phyloP scores from a whole-genome alignment of 2,329 filamentous ascomycete genomes.

The Hortaea werneckii region DNA sequence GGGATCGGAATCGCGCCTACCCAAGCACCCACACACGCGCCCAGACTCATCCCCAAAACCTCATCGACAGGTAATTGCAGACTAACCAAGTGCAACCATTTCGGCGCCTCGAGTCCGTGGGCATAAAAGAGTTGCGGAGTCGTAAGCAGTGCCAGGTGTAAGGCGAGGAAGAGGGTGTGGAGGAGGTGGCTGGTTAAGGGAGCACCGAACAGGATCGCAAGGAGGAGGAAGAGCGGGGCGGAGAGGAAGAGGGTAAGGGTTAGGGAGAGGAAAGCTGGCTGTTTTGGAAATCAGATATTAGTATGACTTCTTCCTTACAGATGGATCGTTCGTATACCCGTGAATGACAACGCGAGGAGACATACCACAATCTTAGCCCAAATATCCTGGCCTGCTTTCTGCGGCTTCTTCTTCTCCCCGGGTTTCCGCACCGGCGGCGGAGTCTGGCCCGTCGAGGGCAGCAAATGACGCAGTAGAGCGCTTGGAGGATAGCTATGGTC shows the following conservation, averaged over 20 bases:
- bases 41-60: slow-evolving; percentile 71
- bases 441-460: slow-evolving; percentile 42
- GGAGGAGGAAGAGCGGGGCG: slow-evolving; percentile 46
- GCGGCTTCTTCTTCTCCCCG: slow-evolving; percentile 38
- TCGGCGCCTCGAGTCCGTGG: slow-evolving; percentile 62
- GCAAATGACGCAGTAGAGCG: slow-evolving; percentile 48
- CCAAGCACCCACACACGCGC: slow-evolving; percentile 75
- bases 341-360: slow-evolving; percentile 2
- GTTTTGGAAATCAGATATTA: not conserved
- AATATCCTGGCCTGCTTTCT: slow-evolving; percentile 43
- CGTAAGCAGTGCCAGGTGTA: slow-evolving; percentile 70
- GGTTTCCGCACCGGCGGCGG: slow-evolving; percentile 36
- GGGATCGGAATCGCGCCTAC: slow-evolving; percentile 90
- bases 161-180: slow-evolving; percentile 70
- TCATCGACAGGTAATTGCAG: slow-evolving; percentile 69
- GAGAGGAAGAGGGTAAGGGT: slow-evolving; percentile 46
- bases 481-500: slow-evolving; percentile 55
- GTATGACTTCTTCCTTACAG: not conserved
- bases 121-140: slow-evolving; percentile 76
- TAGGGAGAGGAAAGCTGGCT: slow-evolving; percentile 65
- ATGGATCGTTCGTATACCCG: too few relatives aligned
- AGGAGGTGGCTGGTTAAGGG: slow-evolving; percentile 70
- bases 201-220: slow-evolving; percentile 81
- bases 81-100: slow-evolving; percentile 61
- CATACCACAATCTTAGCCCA: slow-evolving; percentile 35